These are phyloP conservation scores for Rosa multiflora DNA, from an alignment of 306 rosid species.

Conservation along the genomic window DNA sequence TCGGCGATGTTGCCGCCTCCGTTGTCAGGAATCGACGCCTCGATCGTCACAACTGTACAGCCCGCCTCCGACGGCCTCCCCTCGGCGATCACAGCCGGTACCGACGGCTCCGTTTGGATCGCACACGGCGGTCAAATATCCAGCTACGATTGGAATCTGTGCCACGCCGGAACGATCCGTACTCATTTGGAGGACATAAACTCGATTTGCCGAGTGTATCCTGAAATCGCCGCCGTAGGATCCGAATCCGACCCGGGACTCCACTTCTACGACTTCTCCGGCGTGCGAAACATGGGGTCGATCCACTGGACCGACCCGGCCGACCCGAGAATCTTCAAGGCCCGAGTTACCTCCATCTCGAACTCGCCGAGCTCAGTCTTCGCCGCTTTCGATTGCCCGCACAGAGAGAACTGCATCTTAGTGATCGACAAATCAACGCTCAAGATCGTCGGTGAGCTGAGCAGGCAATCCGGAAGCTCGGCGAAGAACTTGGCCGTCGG, in stretches of 20 bases:
- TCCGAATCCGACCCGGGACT: constrained; percentile 58
- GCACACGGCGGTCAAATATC: constrained; percentile 90
- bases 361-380: constrained; percentile 50
- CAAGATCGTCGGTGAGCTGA: constrained; percentile 47
- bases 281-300: constrained; percentile 61
- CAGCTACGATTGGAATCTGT: constrained; percentile 63
- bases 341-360: constrained; percentile 65
- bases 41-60: constrained; percentile 43
- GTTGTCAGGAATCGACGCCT: constrained; percentile 70
- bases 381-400: constrained; percentile 65
- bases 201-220: constrained; percentile 68
- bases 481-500: constrained; percentile 58
- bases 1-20: constrained; percentile 60
- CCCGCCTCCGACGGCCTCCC: constrained; percentile 78
- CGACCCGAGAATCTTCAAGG: constrained; percentile 82
- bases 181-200: constrained; percentile 71
- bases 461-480: constrained; percentile 68
- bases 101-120: constrained; percentile 76
- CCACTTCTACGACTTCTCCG: constrained; percentile 74
- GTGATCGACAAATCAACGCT: constrained; percentile 66
- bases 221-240: constrained; percentile 74
- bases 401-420: constrained; percentile 66
- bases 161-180: constrained; percentile 55
- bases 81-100: constrained; percentile 55
- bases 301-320: constrained; percentile 67